Evolutionary conservation across 345 rosid genomes (phyloP), one percentile per base, ranked within the genome.

Genomic region (Jatropha curcas): DNA sequence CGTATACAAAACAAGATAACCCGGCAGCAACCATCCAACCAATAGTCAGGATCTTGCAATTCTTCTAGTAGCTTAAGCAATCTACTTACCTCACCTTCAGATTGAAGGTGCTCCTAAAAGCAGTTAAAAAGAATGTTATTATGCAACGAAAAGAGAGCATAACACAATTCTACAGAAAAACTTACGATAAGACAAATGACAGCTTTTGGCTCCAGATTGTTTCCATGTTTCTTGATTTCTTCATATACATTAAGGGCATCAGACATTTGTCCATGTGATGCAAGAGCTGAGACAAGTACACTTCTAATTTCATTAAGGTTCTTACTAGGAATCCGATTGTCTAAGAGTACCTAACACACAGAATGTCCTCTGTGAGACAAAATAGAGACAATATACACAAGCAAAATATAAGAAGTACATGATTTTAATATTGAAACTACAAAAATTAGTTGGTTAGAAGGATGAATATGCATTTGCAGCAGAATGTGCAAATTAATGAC

Each of bases 21-120:
- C 75, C 94, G 88, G 79, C 79, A 78, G 83, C 94, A 92, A 45
- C 91, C 96, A 56, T 88, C 89, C 34, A 66, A 56, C 97, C 96
- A 89, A 71, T 79, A 75, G 30, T 64, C 74, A 27, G 64, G 71
- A 77, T 80, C 91, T 74, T 74, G 78, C 70, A 92, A 74, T 66
- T 87, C 90, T 77, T 88, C 84, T 71, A 89, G 82, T 57, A 95
- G 79, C 73, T 82, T 74, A 71, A 90, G 73, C 72, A 87, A 53
- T 73, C 65, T 72, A 82, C 75, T 81, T 69, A 83, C 70, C 51
- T 88, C 87, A 78, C 78, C 93, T 22, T 84, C 77, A 11, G 82
- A 55, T 68, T 72, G 82, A 76, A 78, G 50, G 43, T 84, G 19
- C 71, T 90, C 98, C 99, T 92, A 41, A 53, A 53, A 74, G 39